Conservation (phyloP, 2,329 filamentous ascomycete species). For the Cercospora zeae-maydis region DNA sequence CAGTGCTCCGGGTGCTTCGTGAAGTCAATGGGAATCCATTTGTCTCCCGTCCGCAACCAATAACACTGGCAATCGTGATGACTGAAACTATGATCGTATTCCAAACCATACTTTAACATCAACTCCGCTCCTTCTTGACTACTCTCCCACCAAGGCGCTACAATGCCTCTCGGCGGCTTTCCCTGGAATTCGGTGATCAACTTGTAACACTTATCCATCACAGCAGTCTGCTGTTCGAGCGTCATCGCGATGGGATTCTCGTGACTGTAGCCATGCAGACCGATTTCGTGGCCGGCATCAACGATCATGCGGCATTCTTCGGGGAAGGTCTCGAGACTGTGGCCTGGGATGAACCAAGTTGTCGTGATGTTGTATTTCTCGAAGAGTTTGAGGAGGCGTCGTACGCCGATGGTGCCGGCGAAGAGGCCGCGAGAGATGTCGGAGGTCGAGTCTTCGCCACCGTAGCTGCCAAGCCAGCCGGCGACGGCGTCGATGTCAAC, state of each 20-base stretch:
- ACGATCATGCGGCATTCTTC: conserved; percentile 61
- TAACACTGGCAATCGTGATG: conserved; percentile 65
- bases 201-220: conserved; percentile 70
- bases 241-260: conserved; percentile 72
- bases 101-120: conserved; percentile 63
- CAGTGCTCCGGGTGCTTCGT: conserved; percentile 56
- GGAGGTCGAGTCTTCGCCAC: conserved; percentile 66
- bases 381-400: conserved; percentile 66
- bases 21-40: conserved; percentile 68
- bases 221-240: conserved; percentile 69
- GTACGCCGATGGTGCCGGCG: conserved; percentile 64
- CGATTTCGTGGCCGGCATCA: conserved; percentile 63
- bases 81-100: conserved; percentile 66
- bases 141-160: conserved; percentile 74
- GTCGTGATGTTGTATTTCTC: conserved; percentile 69
- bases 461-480: conserved; percentile 72
- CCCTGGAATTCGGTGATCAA: conserved; percentile 65
- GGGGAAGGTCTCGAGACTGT: conserved; percentile 63
- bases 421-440: conserved; percentile 63
- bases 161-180: conserved; percentile 68
- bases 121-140: conserved; percentile 64
- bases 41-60: conserved; percentile 60
- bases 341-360: conserved; percentile 63
- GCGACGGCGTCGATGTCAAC: conserved; percentile 75
- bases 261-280: conserved; percentile 69